Percentiles rank a stretch among this genome's conserved stretches.
phyloP scores from a whole-genome alignment of 179 eudicot genomes.

The Beta macrorhiza region DNA sequence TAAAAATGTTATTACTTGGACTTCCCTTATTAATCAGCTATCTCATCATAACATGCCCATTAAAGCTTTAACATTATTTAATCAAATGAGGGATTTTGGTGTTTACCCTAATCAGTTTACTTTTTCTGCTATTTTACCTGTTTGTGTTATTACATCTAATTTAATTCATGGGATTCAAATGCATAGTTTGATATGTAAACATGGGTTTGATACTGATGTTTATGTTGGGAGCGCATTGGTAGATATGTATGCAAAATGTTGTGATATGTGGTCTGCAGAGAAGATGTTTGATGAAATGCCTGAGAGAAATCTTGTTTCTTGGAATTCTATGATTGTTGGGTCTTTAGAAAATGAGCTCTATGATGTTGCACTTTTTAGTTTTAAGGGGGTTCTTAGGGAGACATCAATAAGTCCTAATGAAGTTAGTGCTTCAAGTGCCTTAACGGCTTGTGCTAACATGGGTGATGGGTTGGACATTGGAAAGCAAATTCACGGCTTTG shows the following conservation, averaged over 20 bases:
- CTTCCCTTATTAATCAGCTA: conserved; percentile 45
- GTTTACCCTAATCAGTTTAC: conserved; percentile 47
- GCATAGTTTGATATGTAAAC: conserved; percentile 40
- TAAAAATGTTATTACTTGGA: conserved; percentile 44
- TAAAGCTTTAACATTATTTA: conserved; percentile 35
- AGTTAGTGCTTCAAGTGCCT: conserved; percentile 46
- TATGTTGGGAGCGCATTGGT: conserved; percentile 45
- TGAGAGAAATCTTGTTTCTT: conserved; percentile 47
- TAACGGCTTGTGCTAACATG: conserved; percentile 51
- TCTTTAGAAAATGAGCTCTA: conserved; percentile 32
- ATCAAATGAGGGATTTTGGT: conserved; percentile 40
- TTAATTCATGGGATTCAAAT: conserved; percentile 34
- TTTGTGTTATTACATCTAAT: conserved; percentile 29
- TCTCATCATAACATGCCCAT: conserved; percentile 23
- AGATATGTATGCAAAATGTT: conserved; percentile 41
- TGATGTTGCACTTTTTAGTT: conserved; percentile 29
- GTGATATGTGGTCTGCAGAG: conserved; percentile 31
- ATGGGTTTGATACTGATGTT: conserved; percentile 39
- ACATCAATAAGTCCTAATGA: conserved; percentile 32
- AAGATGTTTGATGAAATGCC: conserved; percentile 56
- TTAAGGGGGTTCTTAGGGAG: conserved; percentile 36
- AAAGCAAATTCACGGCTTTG: conserved; percentile 41
- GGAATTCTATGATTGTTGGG: conserved; percentile 52
- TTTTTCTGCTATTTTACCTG: conserved; percentile 43
- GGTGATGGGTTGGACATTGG: conserved; percentile 34